A percentile compares a stretch with the other conserved stretches of the same genome.
These are phyloP conservation scores for Fomitopsis pulvina DNA, from an alignment of 768 basidiomycete species.

Conservation along the genomic window DNA sequence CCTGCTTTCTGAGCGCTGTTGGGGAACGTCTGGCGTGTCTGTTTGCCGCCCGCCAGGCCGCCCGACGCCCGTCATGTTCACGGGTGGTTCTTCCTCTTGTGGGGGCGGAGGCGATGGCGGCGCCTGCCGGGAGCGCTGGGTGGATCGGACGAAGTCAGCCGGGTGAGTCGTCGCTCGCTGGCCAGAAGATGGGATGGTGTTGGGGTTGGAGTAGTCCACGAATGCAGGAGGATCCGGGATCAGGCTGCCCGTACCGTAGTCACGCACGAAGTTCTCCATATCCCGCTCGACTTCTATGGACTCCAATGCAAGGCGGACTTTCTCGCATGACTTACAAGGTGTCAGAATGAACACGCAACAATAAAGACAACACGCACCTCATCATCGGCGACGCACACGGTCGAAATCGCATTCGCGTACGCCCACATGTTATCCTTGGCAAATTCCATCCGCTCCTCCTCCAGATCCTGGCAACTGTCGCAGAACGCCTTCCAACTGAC, in stretches of 20 bases:
- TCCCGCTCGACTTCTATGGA: constrained; percentile 84
- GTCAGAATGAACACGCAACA: not conserved
- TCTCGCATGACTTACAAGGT: constrained; percentile 75
- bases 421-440: constrained; percentile 95
- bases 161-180: constrained; percentile 49
- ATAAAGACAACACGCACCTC: constrained; percentile 51
- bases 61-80: constrained; percentile 66
- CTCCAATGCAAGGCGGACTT: constrained; percentile 79
- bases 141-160: constrained; percentile 44
- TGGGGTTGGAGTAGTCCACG: constrained; percentile 71
- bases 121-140: constrained; percentile 28
- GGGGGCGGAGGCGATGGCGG: constrained; percentile 28
- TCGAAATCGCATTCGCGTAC: constrained; percentile 94
- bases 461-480: constrained; percentile 92
- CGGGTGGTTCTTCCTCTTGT: constrained; percentile 37
- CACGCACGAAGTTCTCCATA: constrained; percentile 82
- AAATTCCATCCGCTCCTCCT: constrained; percentile 91
- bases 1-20: constrained; percentile 26
- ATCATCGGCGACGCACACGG: constrained; percentile 91
- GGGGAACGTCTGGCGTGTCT: constrained; percentile 25
- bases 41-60: constrained; percentile 47
- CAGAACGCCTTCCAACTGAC: constrained; percentile 91
- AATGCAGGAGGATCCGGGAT: constrained; percentile 88
- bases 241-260: constrained; percentile 81
- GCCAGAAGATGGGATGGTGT: constrained; percentile 55